Evolutionary conservation across 352 stramenopile genomes (phyloP).

Genomic region (Phytophthora rubi): DNA sequence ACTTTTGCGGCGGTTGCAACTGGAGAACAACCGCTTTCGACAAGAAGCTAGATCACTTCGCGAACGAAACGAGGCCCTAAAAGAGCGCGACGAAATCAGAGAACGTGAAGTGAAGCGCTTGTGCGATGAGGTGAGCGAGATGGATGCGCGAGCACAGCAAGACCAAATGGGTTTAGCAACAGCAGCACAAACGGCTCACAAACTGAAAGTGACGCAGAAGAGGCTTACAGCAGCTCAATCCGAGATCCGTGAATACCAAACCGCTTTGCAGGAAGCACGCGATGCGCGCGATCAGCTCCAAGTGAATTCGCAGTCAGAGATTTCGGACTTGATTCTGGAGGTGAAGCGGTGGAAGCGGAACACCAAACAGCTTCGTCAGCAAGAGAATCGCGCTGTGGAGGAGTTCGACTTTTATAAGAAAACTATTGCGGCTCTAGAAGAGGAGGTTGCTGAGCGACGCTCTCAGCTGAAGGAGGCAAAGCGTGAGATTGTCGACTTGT

Average conservation of each 20-base stretch:
- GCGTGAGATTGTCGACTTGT: conserved; percentile 40
- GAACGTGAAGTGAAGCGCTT: conserved; percentile 58
- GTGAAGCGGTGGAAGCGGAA: conserved; percentile 58
- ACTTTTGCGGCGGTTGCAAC: conserved; percentile 66
- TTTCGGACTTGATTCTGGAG: conserved; percentile 44
- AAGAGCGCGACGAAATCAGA: conserved; percentile 49
- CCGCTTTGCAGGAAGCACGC: conserved; percentile 42
- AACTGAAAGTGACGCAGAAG: conserved; percentile 57
- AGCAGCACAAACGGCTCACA: conserved; percentile 44
- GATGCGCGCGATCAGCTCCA: conserved; percentile 45
- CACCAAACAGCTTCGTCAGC: conserved; percentile 50
- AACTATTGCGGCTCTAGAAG: conserved; percentile 47
- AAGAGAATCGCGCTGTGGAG: conserved; percentile 38
- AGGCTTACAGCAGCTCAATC: conserved; percentile 37
- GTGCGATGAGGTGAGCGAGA: conserved; percentile 45
- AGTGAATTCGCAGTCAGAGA: conserved; percentile 40
- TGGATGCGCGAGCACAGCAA: conserved; percentile 40
- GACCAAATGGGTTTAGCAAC: conserved; percentile 44
- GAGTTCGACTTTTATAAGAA: conserved; percentile 49
- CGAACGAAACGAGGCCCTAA: conserved; percentile 53
- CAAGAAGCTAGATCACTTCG: conserved; percentile 52
- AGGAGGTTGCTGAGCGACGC: conserved; percentile 34
- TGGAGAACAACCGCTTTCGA: conserved; percentile 79
- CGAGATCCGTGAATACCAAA: conserved; percentile 50
- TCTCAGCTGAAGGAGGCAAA: conserved; percentile 44